These are phyloP conservation scores for Lantana camara DNA, from an alignment of 257 asterid species.

Conservation along the genomic window DNA sequence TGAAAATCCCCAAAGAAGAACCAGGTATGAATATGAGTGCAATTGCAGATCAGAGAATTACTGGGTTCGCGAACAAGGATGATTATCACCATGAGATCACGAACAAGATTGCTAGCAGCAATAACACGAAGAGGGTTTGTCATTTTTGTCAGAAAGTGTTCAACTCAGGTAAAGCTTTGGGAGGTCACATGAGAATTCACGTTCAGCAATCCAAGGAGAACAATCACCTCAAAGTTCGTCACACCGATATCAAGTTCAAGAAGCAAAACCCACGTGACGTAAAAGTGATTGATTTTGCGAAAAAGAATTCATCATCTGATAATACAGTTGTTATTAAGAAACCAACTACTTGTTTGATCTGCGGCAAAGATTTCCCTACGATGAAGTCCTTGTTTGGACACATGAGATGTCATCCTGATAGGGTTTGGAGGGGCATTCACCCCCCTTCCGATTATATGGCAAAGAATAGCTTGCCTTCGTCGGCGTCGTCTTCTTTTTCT, in stretches of 20 bases:
- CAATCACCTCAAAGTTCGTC: neutral
- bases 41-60: no score
- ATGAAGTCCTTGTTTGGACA: slow-evolving; percentile 55
- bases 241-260: no score
- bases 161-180: slow-evolving; percentile 72
- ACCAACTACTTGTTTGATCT: slow-evolving; percentile 30
- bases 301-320: neutral
- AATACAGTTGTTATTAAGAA: neutral
- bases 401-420: slow-evolving; percentile 59
- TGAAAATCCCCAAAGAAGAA: no score
- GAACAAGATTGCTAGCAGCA: neutral
- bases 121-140: slow-evolving; percentile 48
- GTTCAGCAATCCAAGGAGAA: slow-evolving; percentile 33
- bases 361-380: slow-evolving; percentile 46
- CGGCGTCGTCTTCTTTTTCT: no score
- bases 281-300: neutral
- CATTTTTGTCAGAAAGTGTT: slow-evolving; percentile 50
- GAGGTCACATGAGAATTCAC: slow-evolving; percentile 88
- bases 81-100: no score
- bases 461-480: no score
- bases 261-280: neutral
- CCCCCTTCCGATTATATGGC: no score
- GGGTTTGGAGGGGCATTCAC: slow-evolving; percentile 54
- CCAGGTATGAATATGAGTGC: no score
- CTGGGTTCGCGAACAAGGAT: no score